These are phyloP conservation scores for Candida sanyiensis DNA, from an alignment of 805 yeast species.

Conservation along the genomic window DNA sequence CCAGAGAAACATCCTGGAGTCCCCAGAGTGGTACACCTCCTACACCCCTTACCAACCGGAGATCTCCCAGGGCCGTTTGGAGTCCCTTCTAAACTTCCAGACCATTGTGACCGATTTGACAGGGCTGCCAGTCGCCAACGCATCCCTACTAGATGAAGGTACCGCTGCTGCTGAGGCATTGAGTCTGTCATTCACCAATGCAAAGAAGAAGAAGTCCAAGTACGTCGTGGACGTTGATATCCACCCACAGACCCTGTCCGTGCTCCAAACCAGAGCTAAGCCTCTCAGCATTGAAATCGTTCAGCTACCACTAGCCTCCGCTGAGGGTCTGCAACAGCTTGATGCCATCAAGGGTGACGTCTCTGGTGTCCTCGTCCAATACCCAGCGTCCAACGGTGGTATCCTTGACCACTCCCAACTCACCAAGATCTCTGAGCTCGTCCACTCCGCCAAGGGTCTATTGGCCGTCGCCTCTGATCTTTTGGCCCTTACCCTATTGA, in stretches of 20 bases:
- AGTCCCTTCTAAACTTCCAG: constrained; percentile 84
- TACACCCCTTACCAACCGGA: constrained; percentile 99
- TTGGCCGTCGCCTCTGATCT: constrained; percentile 88
- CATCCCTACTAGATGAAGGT: constrained; percentile 92
- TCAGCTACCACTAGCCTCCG: constrained; percentile 48
- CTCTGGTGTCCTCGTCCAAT: constrained; percentile 84
- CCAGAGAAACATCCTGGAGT: constrained; percentile 85
- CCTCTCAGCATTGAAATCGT: constrained; percentile 65
- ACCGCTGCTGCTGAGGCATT: constrained; percentile 98
- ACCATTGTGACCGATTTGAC: constrained; percentile 88
- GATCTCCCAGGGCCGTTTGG: constrained; percentile 93
- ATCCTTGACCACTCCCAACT: constrained; percentile 45
- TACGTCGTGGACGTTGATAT: constrained; percentile 72
- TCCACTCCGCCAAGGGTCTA: constrained; percentile 70
- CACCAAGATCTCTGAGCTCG: constrained; percentile 49
- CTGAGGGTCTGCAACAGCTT: constrained; percentile 32
- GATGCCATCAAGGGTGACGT: constrained; percentile 33
- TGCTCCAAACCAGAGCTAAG: constrained; percentile 70
- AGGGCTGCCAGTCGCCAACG: constrained; percentile 91
- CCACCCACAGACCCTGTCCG: constrained; percentile 83
- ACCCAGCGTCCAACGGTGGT: constrained; percentile 84
- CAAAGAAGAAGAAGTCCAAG: constrained; percentile 58
- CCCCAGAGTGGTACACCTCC: constrained; percentile 98
- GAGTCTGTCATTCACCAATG: constrained; percentile 68
- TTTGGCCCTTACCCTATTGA: constrained; percentile 77